These are phyloP conservation scores for Ascodesmis nigricans DNA, from an alignment of 495 filamentous ascomycete genomes.

Conservation along the genomic window DNA sequence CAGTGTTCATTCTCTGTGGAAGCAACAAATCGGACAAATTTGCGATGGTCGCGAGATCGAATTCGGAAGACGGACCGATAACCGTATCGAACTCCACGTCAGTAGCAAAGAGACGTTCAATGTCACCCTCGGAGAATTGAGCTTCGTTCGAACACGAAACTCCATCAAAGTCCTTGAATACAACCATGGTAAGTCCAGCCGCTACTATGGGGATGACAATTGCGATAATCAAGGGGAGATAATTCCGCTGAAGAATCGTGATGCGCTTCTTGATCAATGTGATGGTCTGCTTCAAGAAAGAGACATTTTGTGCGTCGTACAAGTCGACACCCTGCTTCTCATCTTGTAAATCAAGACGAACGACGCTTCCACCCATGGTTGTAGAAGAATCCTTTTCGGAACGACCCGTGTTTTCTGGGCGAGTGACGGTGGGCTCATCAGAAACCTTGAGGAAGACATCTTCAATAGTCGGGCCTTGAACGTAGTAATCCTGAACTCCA, in stretches of 20 bases:
- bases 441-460: constrained; percentile 71
- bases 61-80: constrained; percentile 35
- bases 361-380: background rate
- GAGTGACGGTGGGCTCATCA: constrained; percentile 35
- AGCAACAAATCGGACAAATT: constrained; percentile 26
- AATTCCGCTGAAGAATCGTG: constrained; percentile 54
- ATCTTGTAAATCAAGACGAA: constrained; percentile 4
- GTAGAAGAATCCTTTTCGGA: background rate
- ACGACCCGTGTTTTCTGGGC: constrained; percentile 5
- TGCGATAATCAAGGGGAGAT: constrained; percentile 47
- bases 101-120: constrained; percentile 23
- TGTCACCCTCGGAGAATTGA: background rate
- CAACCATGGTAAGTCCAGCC: constrained; percentile 49
- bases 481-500: constrained; percentile 45
- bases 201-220: constrained; percentile 54
- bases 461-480: constrained; percentile 68
- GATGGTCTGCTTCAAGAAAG: constrained; percentile 40
- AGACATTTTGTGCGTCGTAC: constrained; percentile 41
- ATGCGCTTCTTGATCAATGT: constrained; percentile 57
- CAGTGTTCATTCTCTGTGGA: constrained; percentile 7
- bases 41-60: constrained; percentile 25
- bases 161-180: constrained; percentile 34
- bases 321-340: constrained; percentile 29
- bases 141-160: constrained; percentile 31
- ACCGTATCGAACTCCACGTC: constrained; percentile 30